Percentiles rank a stretch among this genome's conserved stretches.
Evolutionary conservation across 1,139 yeast genomes (phyloP).

Genomic region (Kurtzmaniella quercitrusa): DNA sequence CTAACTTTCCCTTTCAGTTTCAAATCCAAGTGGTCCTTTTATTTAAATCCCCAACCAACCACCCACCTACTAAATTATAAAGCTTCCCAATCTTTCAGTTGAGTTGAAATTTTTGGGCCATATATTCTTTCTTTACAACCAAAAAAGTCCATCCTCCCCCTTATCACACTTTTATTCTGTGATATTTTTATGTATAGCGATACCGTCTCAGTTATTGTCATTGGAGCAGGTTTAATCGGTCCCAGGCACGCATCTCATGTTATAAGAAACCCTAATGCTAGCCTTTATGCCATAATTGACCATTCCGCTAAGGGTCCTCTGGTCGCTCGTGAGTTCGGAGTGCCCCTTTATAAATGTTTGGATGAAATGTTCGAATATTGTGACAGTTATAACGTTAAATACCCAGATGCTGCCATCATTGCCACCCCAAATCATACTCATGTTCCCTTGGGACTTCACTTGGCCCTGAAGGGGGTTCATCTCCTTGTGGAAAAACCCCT

Average conservation of each 20-base stretch:
- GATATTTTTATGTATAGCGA: constrained; percentile 13
- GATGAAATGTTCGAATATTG: constrained; percentile 27
- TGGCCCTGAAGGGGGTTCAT: constrained; percentile 34
- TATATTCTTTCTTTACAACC: too few relatives aligned
- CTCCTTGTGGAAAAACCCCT: constrained; percentile 41
- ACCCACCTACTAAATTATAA: too few relatives aligned
- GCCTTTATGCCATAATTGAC: constrained; percentile 29
- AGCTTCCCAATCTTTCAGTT: too few relatives aligned
- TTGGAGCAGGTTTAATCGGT: constrained; percentile 30
- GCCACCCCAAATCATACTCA: constrained; percentile 44
- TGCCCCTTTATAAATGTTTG: constrained; percentile 24
- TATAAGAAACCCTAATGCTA: constrained; percentile 11
- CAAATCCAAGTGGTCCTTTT: too few relatives aligned
- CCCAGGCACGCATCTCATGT: constrained; percentile 28
- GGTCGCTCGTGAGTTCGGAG: constrained; percentile 26
- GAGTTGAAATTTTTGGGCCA: too few relatives aligned
- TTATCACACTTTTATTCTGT: neutral
- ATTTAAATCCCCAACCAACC: too few relatives aligned
- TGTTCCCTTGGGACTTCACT: constrained; percentile 26
- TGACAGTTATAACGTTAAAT: constrained; percentile 17
- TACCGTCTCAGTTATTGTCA: constrained; percentile 16
- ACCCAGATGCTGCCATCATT: constrained; percentile 40
- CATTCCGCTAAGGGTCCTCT: constrained; percentile 37
- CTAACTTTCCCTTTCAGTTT: too few relatives aligned
- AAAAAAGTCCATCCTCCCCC: neutral